Evolutionary conservation across 805 yeast species (phyloP), one percentile per base, ranked within the genome.

Genomic region (Teunomyces stri): DNA sequence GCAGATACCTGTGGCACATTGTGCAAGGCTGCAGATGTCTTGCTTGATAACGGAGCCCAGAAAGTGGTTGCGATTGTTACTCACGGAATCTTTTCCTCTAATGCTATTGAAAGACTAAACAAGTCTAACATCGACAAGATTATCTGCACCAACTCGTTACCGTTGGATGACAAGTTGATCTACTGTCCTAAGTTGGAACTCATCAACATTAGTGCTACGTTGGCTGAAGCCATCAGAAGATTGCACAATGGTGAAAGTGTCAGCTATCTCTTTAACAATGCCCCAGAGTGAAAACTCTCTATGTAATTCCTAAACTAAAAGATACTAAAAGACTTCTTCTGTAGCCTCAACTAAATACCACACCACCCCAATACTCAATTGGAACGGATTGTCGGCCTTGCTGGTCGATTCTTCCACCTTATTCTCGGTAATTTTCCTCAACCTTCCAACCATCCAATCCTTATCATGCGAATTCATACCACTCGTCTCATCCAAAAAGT

Each of bases 1-100:
- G 98, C 98, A 33, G 99, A 92, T 63, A 92, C 99, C 4, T 92
- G 98, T 70, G 98, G 99, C 35, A 92, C 99, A 2, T 74, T 92
- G 54, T 94, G 89, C 53, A 92, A 92, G 68, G 98, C 98, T 1
- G 92, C 96, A 9, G 96, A 92, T 52, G 82, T 91, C 5, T 72
- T 92, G 50, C 70, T 90, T 54, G 84, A 80, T 18, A 83, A 89
- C 54, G 88, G 90, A 27, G 98, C 99, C 3, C 75, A 80, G 49
- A 79, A 81, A 52, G 98, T 94, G 20, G 80, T 92, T 53, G 96
- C 98, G 10, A 85, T 94, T 43, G 97, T 92, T 9, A 92, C 98
- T 1, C 99, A 92, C 63, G 99, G 98, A 46, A 88, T 92, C 34
- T 84, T 92, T 60, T 84, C 94, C 22, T 95, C 96, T 34, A 76